These are phyloP conservation scores for Fremontodendron californicum DNA, from an alignment of 345 rosid genomes.

Conservation along the genomic window DNA sequence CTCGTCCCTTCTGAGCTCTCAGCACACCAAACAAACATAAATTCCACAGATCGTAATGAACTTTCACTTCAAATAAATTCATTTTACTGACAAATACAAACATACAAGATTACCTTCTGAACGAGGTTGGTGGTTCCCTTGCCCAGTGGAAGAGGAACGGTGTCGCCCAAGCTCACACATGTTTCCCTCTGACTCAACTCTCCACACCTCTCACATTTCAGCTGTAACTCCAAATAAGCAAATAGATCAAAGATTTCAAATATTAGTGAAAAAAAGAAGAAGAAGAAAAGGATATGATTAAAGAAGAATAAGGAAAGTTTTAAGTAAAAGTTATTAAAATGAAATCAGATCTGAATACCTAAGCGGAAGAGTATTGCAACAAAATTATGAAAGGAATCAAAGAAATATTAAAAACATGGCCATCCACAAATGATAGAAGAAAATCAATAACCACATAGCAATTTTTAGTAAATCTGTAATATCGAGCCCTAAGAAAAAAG, in stretches of 20 bases:
- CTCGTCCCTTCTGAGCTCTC: not conserved
- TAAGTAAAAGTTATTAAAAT: not conserved
- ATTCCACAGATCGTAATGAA: not conserved
- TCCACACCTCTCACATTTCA: conserved; percentile 78
- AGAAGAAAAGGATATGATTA: not conserved
- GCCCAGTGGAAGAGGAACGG: conserved; percentile 45
- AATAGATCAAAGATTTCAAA: not conserved
- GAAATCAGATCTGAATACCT: not conserved
- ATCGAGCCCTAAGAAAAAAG: not conserved
- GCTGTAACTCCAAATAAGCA: conserved; percentile 32
- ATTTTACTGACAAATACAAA: not conserved
- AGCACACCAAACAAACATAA: not conserved
- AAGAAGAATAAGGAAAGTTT: not conserved
- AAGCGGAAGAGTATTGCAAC: not conserved
- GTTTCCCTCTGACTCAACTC: conserved; percentile 83
- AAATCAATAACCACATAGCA: not conserved
- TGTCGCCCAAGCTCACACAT: conserved; percentile 62
- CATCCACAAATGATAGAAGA: not conserved
- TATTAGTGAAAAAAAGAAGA: not conserved
- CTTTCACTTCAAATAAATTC: not conserved
- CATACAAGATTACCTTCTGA: conserved; percentile 54
- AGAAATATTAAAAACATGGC: not conserved
- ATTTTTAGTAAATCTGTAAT: too few species aligned
- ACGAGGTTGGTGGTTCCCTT: conserved; percentile 72
- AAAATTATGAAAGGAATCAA: not conserved